A percentile compares a stretch with the other conserved stretches of the same genome.
Evolutionary conservation across 352 stramenopile genomes (phyloP).

Genomic region (Aphanomyces astaci): DNA sequence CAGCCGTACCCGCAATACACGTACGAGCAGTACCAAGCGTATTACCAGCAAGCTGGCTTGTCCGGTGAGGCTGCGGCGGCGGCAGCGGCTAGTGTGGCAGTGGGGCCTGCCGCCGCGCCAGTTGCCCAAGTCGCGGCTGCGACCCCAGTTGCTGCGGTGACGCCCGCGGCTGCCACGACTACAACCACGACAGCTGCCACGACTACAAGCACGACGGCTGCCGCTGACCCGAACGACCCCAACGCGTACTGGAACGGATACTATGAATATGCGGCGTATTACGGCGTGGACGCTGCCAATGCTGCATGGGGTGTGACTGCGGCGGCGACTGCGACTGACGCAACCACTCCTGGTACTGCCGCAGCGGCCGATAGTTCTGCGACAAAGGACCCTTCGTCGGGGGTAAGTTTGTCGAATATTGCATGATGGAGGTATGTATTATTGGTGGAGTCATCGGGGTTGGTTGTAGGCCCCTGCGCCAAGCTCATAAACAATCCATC

Average conservation of each 20-base stretch:
- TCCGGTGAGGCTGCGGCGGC: constrained; percentile 32
- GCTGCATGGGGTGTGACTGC: constrained; percentile 77
- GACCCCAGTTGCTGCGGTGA: constrained; percentile 13
- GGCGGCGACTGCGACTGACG: constrained; percentile 55
- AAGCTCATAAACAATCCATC: neutral
- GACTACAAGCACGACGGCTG: constrained; percentile 25
- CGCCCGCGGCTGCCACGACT: constrained; percentile 23
- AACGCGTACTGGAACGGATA: constrained; percentile 87
- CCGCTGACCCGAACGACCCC: constrained; percentile 73
- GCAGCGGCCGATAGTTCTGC: neutral
- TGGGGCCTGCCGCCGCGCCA: neutral
- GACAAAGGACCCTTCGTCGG: neutral
- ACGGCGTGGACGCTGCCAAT: constrained; percentile 77
- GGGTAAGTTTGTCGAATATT: neutral
- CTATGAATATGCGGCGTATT: constrained; percentile 85
- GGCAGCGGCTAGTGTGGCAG: constrained; percentile 23
- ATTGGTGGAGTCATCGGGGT: too few species aligned
- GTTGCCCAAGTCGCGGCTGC: constrained; percentile 12
- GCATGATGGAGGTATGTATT: too few species aligned
- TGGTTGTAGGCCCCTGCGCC: neutral
- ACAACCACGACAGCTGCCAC: constrained; percentile 22
- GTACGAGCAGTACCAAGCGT: constrained; percentile 51
- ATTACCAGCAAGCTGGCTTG: constrained; percentile 64
- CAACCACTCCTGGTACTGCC: constrained; percentile 17
- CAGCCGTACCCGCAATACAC: constrained; percentile 50